Percentiles rank a stretch among this genome's conserved stretches.
These are phyloP conservation scores for Ceratobasidium sp. DNA, from an alignment of 1,284 basidiomycete species.

Conservation along the genomic window DNA sequence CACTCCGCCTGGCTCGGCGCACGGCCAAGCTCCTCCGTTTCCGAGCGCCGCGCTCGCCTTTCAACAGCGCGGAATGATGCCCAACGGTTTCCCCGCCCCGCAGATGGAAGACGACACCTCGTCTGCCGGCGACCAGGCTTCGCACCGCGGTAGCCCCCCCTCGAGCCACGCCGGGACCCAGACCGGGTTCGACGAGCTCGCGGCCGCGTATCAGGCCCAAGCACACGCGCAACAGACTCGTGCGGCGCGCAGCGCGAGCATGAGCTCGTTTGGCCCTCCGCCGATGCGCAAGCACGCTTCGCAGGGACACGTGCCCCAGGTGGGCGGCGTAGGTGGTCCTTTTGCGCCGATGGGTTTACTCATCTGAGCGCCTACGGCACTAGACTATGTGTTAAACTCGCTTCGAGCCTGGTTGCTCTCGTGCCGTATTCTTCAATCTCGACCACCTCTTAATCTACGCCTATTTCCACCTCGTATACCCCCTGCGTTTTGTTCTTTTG, in stretches of 20 bases:
- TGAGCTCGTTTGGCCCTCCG: constrained; percentile 20
- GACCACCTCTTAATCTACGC: not conserved
- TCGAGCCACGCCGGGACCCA: constrained; percentile 24
- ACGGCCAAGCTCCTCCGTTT: constrained; percentile 31
- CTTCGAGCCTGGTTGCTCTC: constrained; percentile 7
- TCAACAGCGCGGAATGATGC: constrained; percentile 11
- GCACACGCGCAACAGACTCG: constrained; percentile 14
- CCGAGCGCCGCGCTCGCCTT: not conserved
- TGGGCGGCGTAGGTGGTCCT: constrained; percentile 28
- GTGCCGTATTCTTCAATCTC: not conserved
- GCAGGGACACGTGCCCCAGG: constrained; percentile 34
- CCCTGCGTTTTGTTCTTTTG: constrained; percentile 17
- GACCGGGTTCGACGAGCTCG: constrained; percentile 31
- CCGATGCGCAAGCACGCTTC: constrained; percentile 32
- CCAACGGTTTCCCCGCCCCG: not conserved
- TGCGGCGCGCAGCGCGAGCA: constrained; percentile 32
- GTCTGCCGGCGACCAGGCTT: constrained; percentile 2
- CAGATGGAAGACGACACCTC: constrained; percentile 1
- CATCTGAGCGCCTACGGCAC: constrained; percentile 30
- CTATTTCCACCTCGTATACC: constrained; percentile 5
- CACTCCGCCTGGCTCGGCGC: constrained; percentile 34
- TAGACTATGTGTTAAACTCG: not conserved
- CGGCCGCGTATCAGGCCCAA: constrained; percentile 6
- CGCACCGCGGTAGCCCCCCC: not conserved
- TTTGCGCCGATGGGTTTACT: constrained; percentile 36